These are phyloP conservation scores for Wickerhamomyces hampshirensis DNA, from an alignment of 805 yeast species.

Conservation along the genomic window DNA sequence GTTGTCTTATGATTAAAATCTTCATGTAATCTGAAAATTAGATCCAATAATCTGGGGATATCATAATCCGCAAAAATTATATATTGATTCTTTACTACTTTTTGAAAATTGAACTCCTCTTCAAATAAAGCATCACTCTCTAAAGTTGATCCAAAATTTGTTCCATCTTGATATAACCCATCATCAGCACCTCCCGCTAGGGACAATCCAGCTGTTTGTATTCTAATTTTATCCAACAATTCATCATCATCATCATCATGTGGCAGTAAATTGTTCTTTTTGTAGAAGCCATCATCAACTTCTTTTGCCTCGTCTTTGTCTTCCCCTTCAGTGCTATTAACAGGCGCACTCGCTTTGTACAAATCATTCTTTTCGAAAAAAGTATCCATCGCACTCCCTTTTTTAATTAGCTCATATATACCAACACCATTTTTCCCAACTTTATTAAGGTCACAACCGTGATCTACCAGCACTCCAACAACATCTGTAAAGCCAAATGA, in stretches of 20 bases:
- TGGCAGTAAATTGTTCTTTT: conserved; percentile 5
- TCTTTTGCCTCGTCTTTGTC: conserved; percentile 2
- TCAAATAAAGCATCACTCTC: conserved; percentile 3
- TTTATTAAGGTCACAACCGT: conserved; percentile 53
- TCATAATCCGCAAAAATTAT: conserved; percentile 57
- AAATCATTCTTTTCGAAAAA: conserved; percentile 53
- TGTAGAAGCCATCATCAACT: conserved; percentile 14
- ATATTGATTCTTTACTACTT: conserved; percentile 51
- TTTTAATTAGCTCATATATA: conserved; percentile 55
- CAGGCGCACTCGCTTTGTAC: conserved; percentile 14
- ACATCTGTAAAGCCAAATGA: conserved; percentile 52
- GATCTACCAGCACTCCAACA: conserved; percentile 51
- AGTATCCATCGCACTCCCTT: conserved; percentile 51
- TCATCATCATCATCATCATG: conserved; percentile 29
- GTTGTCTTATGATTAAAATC: conserved; percentile 40
- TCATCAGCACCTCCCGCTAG: conserved; percentile 16
- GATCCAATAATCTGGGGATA: conserved; percentile 68
- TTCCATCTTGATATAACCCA: conserved; percentile 21
- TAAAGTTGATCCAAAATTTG: conserved; percentile 10
- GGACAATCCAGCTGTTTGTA: conserved; percentile 37
- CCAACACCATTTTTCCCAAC: conserved; percentile 37
- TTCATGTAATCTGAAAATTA: conserved; percentile 57
- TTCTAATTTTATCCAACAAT: conserved; percentile 27
- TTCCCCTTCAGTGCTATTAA: conserved; percentile 1
- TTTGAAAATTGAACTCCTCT: conserved; percentile 51